phyloP scores from a whole-genome alignment of 768 basidiomycete genomes.

The Suillus variegatus region DNA sequence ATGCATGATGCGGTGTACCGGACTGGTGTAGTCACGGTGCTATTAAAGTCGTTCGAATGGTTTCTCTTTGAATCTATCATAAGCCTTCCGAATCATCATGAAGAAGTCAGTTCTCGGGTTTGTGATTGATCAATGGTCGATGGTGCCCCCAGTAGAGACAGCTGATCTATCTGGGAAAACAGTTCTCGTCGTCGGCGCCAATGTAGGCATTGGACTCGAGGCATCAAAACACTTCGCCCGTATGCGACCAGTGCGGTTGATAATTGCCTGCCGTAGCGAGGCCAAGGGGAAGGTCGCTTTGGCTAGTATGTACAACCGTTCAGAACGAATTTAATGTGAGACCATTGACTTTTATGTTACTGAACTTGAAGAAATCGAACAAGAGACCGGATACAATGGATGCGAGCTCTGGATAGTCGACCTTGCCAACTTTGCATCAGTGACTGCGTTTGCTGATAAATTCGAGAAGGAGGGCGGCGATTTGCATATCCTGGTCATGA shows the following conservation, averaged over 20 bases:
- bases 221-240: constrained; percentile 30
- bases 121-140: constrained; percentile 19
- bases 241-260: constrained; percentile 30
- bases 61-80: background rate
- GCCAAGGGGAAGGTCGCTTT: constrained; percentile 23
- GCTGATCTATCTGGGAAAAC: constrained; percentile 31
- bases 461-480: constrained; percentile 18
- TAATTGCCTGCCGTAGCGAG: constrained; percentile 30
- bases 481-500: constrained; percentile 48
- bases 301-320: constrained; percentile 17
- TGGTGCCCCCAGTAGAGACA: constrained; percentile 16
- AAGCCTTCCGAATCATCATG: constrained; percentile 6
- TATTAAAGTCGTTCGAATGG: background rate
- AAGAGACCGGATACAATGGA: constrained; percentile 27
- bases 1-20: background rate
- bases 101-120: constrained; percentile 11
- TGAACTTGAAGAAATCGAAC: constrained; percentile 22
- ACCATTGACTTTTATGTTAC: background rate
- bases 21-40: too few relatives aligned
- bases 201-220: constrained; percentile 35
- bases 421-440: constrained; percentile 41
- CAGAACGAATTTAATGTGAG: background rate
- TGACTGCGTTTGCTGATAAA: constrained; percentile 38
- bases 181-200: constrained; percentile 34
- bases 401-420: constrained; percentile 45